A percentile compares a stretch with the other conserved stretches of the same genome.
Conservation (phyloP, 2,329 filamentous ascomycete genomes). For the Exserohilum turcica region DNA sequence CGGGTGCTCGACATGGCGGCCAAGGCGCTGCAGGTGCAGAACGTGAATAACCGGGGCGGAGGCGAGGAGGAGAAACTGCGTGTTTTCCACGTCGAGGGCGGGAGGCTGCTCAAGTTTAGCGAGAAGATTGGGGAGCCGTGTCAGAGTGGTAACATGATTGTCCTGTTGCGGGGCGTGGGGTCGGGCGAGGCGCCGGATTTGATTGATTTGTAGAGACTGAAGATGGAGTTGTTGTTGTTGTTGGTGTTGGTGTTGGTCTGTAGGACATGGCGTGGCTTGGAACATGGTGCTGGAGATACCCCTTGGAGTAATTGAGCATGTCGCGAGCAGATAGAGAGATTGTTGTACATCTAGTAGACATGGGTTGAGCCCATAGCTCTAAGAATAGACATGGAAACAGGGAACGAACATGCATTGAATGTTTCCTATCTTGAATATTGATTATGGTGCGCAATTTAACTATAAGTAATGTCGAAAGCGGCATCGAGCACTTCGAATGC, state of each 20-base stretch:
- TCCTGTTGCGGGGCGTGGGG: slow-evolving; percentile 84
- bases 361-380: too few species aligned
- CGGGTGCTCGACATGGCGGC: slow-evolving; percentile 79
- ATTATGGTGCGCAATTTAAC: background rate
- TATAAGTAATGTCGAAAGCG: background rate
- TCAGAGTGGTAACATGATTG: slow-evolving; percentile 85
- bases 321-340: background rate
- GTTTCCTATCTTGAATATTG: background rate
- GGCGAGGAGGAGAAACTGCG: slow-evolving; percentile 80
- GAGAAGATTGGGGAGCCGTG: slow-evolving; percentile 80
- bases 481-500: slow-evolving; percentile 30
- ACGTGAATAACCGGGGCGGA: slow-evolving; percentile 78
- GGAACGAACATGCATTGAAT: too few species aligned
- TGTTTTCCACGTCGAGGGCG: slow-evolving; percentile 92
- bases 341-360: too few species aligned
- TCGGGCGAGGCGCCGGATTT: slow-evolving; percentile 70
- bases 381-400: too few species aligned
- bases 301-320: background rate
- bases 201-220: slow-evolving; percentile 58
- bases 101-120: slow-evolving; percentile 81
- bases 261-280: background rate
- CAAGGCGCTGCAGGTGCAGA: slow-evolving; percentile 76
- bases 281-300: slow-evolving; percentile 21
- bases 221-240: too few species aligned
- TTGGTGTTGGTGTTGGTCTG: slow-evolving; percentile 10